Percentiles rank a stretch among this genome's conserved stretches.
Conservation (phyloP, 2,329 filamentous ascomycete genomes). For the Diaporthe velutina region DNA sequence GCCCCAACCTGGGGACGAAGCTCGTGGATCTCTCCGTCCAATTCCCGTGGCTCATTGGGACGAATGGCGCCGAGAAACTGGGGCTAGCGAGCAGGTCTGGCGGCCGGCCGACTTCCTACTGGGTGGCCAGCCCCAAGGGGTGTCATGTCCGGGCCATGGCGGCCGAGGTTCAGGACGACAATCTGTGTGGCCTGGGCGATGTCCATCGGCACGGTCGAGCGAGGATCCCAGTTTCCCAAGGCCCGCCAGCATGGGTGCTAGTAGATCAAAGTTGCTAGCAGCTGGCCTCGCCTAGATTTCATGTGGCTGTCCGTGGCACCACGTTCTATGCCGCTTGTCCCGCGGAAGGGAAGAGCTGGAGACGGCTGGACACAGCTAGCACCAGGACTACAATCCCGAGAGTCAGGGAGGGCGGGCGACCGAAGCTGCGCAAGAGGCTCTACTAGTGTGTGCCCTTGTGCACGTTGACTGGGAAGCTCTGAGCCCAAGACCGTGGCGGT, state of each 20-base stretch:
- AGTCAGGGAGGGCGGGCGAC: background rate
- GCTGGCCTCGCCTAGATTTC: background rate
- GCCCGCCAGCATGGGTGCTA: background rate
- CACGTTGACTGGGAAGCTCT: background rate
- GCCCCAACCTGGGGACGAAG: slow-evolving; percentile 4
- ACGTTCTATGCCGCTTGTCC: background rate
- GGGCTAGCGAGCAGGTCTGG: slow-evolving; percentile 13
- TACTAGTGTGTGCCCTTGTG: background rate
- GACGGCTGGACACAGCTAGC: background rate
- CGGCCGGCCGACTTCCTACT: slow-evolving; percentile 20
- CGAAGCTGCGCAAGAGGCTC: slow-evolving; percentile 1
- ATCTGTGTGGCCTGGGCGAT: background rate
- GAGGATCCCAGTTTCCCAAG: background rate
- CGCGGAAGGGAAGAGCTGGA: background rate
- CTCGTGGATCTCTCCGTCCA: slow-evolving; percentile 14
- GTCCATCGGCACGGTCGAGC: background rate
- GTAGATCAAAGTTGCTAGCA: background rate
- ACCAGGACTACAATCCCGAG: background rate
- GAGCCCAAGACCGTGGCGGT: background rate
- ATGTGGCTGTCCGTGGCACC: background rate
- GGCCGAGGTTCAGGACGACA: slow-evolving; percentile 14
- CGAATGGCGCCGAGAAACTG: slow-evolving; percentile 22
- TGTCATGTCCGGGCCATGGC: background rate
- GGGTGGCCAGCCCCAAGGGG: slow-evolving; percentile 11
- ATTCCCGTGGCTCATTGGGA: slow-evolving; percentile 21